Evolutionary conservation across 441 rosid species (phyloP), one percentile per base, ranked within the genome.

Genomic region (Pelargonium myrrhifolium): DNA sequence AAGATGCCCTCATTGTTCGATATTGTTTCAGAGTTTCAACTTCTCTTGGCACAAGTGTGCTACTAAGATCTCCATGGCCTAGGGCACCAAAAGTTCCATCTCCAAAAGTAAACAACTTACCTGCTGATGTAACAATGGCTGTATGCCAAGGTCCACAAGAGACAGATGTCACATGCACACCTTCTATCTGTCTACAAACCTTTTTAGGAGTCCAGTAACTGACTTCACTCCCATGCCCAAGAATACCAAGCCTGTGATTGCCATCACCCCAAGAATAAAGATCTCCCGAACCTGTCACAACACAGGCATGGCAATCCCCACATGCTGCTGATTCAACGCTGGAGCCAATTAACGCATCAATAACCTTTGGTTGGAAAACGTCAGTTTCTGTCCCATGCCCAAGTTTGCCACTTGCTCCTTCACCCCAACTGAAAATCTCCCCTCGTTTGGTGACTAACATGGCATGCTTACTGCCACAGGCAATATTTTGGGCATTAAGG

Each of bases 121-220:
- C 97, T 47, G 92, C 80, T 68, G 99, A 93, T 47, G 96, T 91
- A 72, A 91, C 96, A 62, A 88, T 88, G 22, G 93, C 97, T 43
- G 97, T 93, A 77, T 93, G 97, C 92, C 93, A 93, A 65, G 96
- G 97, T 74, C 99, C 97, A 82, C 97, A 93, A 65, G 93, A 90
- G 71, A 93, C 81, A 53, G 77, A 93, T 22, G 97, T 91, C 67
- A 93, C 97, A 69, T 86, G 96, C 75, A 93, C 79, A 55, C 96
- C 97, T 77, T 93, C 99, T 83, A 91, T 75, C 61, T 90, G 92
- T 65, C 92, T 93, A 78, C 87, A 86, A 39, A 91, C 90, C 76
- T 85, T 83, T 84, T 87, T 94, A 42, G 97, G 97, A 71, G 85
- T 78, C 94, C 92, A 93, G 74, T 87, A 97, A 75, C 97, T 88